phyloP scores from a whole-genome alignment of 2,329 filamentous ascomycete species.

The Aureobasidium uvarum region DNA sequence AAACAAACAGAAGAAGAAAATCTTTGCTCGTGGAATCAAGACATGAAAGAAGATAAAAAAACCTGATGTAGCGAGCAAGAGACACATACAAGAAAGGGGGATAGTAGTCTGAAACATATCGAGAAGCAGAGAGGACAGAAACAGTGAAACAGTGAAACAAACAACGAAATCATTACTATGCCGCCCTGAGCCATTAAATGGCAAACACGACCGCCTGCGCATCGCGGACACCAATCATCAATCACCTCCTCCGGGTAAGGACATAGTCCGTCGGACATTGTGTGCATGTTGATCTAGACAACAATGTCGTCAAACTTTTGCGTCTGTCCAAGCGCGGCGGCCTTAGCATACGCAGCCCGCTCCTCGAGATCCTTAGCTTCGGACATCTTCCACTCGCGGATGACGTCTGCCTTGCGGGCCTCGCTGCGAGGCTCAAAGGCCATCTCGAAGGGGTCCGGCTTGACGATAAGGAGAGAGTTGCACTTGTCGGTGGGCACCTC shows the following conservation, averaged over 20 bases:
- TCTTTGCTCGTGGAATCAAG: not conserved
- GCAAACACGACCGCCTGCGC: not conserved
- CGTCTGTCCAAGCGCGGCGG: conserved; percentile 22
- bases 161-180: conserved; percentile 1
- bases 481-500: conserved; percentile 49
- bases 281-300: not conserved
- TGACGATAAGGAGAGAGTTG: conserved; percentile 58
- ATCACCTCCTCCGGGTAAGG: not conserved
- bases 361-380: conserved; percentile 41
- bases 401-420: conserved; percentile 42
- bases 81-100: not conserved
- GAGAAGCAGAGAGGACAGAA: not conserved
- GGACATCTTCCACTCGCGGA: conserved; percentile 42
- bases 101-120: not conserved
- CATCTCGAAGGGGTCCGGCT: conserved; percentile 57
- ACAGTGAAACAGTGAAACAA: not conserved
- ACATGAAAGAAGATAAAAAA: not conserved
- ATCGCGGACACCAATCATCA: not conserved
- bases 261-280: not conserved
- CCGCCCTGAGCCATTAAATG: not conserved
- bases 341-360: conserved; percentile 37
- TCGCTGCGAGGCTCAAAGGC: conserved; percentile 53
- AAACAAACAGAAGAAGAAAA: not conserved
- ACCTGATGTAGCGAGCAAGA: not conserved
- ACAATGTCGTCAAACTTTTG: conserved; percentile 9